A percentile compares a stretch with the other conserved stretches of the same genome.
Evolutionary conservation across 352 stramenopile genomes (phyloP).

Genomic region (Phytopythium oedochilum): DNA sequence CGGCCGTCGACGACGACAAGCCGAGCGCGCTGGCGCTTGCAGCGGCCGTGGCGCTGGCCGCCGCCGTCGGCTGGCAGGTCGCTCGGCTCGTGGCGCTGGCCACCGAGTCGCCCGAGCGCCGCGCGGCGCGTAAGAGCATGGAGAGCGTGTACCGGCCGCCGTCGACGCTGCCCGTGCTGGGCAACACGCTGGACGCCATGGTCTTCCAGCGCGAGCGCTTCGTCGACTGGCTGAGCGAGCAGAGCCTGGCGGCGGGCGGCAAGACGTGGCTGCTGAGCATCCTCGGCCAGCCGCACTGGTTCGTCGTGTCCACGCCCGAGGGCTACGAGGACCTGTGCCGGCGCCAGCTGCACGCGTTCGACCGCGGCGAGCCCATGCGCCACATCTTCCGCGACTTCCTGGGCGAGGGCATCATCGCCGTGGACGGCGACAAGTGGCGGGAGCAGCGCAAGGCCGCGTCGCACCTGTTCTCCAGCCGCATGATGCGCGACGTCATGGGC

Average conservation of each 20-base stretch:
- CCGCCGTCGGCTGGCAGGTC: conserved; percentile 8
- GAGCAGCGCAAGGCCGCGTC: conserved; percentile 76
- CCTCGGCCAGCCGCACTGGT: conserved; percentile 12
- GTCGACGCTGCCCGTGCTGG: conserved; percentile 24
- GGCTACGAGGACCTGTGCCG: conserved; percentile 43
- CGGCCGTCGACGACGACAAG: background rate
- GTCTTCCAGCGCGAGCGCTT: conserved; percentile 19
- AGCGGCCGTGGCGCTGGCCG: conserved; percentile 7
- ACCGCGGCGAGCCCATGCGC: conserved; percentile 34
- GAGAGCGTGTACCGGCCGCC: conserved; percentile 12
- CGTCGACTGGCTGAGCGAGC: conserved; percentile 30
- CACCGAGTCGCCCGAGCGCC: conserved; percentile 1
- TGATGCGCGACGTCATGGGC: conserved; percentile 46
- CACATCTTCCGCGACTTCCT: conserved; percentile 49
- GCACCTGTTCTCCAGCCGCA: conserved; percentile 79
- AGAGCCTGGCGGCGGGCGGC: conserved; percentile 19
- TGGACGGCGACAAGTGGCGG: conserved; percentile 47
- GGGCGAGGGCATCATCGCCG: conserved; percentile 60
- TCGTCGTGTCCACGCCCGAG: conserved; percentile 28
- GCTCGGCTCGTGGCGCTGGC: conserved; percentile 2
- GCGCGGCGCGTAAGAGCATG: conserved; percentile 11
- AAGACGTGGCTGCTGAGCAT: conserved; percentile 25
- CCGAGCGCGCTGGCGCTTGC: conserved; percentile 3
- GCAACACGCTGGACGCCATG: conserved; percentile 32
- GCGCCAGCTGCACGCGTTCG: conserved; percentile 53